These are phyloP conservation scores for Cordia subcordata DNA, from an alignment of 257 asterid genomes.

Conservation along the genomic window DNA sequence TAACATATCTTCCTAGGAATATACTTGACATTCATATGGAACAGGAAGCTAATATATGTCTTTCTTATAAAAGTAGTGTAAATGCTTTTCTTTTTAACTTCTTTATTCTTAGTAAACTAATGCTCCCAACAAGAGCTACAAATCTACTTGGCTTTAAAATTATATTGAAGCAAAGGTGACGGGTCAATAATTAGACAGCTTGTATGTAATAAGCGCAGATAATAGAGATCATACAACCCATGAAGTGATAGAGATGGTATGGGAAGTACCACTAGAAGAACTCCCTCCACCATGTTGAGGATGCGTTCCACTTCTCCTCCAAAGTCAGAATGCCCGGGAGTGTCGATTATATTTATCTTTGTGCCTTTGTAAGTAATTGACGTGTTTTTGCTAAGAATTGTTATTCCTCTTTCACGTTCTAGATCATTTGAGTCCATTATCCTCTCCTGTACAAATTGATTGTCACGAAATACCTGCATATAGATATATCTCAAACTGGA, in stretches of 20 bases:
- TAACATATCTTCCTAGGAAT: too few species aligned
- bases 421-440: constrained; percentile 98
- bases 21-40: too few species aligned
- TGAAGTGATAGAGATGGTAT: not conserved
- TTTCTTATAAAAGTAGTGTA: not conserved
- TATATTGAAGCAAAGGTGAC: not conserved
- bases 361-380: constrained; percentile 83
- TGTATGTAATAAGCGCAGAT: not conserved
- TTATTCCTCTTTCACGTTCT: constrained; percentile 98
- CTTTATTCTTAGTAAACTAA: not conserved
- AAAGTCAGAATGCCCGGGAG: constrained; percentile 99
- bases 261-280: constrained; percentile 82
- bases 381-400: constrained; percentile 97
- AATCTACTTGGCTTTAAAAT: not conserved
- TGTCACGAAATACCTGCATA: constrained; percentile 90
- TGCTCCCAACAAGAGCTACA: not conserved
- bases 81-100: too few species aligned
- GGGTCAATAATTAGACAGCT: not conserved
- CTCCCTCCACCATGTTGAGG: constrained; percentile 99
- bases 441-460: constrained; percentile 90
- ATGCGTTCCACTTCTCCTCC: constrained; percentile 99
- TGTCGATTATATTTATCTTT: constrained; percentile 89
- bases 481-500: constrained; percentile 11
- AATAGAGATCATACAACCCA: not conserved
- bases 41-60: too few species aligned